phyloP scores from a whole-genome alignment of 164 flowering plant genomes.

The Magnolia changhungtana region DNA sequence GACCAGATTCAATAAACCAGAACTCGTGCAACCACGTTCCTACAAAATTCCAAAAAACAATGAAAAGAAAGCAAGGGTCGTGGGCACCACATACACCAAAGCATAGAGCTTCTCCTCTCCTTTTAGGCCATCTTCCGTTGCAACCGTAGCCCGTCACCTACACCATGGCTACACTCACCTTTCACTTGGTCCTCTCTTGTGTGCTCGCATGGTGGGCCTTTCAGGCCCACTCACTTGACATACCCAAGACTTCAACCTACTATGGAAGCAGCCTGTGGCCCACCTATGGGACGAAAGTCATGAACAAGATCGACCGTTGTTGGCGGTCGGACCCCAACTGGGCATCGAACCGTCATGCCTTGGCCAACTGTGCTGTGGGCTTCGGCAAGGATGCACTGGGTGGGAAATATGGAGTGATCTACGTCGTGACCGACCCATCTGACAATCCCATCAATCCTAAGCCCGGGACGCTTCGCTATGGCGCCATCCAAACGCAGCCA shows the following conservation, averaged over 20 bases:
- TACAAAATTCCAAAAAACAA: not conserved
- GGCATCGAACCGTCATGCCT: conserved; percentile 20
- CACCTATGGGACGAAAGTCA: not conserved
- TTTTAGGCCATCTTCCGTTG: not conserved
- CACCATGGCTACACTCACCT: conserved; percentile 24
- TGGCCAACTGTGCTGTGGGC: conserved; percentile 30
- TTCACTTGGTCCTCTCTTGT: conserved; percentile 17
- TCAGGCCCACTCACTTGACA: conserved; percentile 11
- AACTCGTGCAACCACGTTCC: conserved; percentile 10
- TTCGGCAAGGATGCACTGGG: conserved; percentile 27
- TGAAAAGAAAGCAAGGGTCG: not conserved
- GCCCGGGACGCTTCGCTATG: conserved; percentile 33
- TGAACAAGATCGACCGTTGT: conserved; percentile 27
- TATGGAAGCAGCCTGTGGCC: not conserved
- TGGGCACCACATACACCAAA: conserved; percentile 3
- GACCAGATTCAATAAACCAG: not conserved
- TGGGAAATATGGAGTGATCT: conserved; percentile 22
- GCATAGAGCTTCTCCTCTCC: conserved; percentile 18
- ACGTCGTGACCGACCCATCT: conserved; percentile 23
- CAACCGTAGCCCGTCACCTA: not conserved
- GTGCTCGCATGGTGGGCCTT: conserved; percentile 18
- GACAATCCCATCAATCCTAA: conserved; percentile 28
- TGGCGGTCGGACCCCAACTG: conserved; percentile 25
- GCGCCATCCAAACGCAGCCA: conserved; percentile 25
- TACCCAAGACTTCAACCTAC: not conserved